Evolutionary conservation across 768 basidiomycete species (phyloP), one percentile per base, ranked within the genome.

Genomic region (Cantharellus anzutake): DNA sequence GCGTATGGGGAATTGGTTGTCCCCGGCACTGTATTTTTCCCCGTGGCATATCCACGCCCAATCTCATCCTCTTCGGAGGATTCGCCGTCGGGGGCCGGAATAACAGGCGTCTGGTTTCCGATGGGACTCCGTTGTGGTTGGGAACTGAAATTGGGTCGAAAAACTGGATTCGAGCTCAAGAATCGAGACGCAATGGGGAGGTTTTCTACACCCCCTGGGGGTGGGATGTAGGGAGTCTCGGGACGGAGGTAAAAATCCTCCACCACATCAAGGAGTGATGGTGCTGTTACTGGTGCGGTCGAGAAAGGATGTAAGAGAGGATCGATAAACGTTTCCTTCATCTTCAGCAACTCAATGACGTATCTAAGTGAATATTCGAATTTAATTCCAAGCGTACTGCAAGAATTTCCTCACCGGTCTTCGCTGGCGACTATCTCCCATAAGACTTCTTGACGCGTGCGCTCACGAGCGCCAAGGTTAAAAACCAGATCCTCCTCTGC

Each of bases 341-440:
- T 84, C 72, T 85, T 88, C 65, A 81, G 71, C 5, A 97, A 78
- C 66, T 97, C 93, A 65, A 79, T 79, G 41, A 97, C 90, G 68
- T 97, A 97, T 80, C 92, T 96, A 68, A 1, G 57, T 60, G 58
- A 44, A 11, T 4, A 14, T 11, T 20, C 5, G 20, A 50, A 51
- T 29, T 50, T 59, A 5, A 59, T 16, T 20, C 11, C 39, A 41
- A 41, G 16, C 11, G 60, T 59, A 39, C 51, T 42, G 14, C 35
- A n/a, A 60, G 62, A 56, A 71, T 29, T 29, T 29, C 20, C 79
- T 57, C 66, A 89, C 88, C 92, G 81, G 70, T 97, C 91, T 72
- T 97, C 93, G 64, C 88, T 91, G 39, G 86, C 84, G 56, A 97
- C 91, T 64, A 97, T 97, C 73, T 97, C 93, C 75, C 90, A 96